Evolutionary conservation across 2,329 filamentous ascomycete genomes (phyloP), one percentile per base, ranked within the genome.

Genomic region (Colletotrichum sp.): DNA sequence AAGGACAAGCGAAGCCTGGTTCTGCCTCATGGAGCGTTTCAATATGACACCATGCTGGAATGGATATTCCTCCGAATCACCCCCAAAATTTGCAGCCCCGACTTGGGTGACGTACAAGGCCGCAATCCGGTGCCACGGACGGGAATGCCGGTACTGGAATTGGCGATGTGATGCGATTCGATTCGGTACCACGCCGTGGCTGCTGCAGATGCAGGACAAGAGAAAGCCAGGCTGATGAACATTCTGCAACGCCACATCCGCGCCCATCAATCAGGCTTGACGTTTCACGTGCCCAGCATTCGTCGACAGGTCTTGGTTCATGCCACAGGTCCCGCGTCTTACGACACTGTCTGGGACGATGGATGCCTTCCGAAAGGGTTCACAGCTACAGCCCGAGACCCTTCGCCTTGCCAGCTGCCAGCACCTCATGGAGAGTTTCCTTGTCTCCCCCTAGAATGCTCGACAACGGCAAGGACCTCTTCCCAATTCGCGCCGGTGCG

Each of bases 211-310:
- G 15, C 13, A 44, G 25, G n/a, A 34, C 36, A 49, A 49, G 15
- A 5, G 34, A 59, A 76, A n/a, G 19, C 29, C 57, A 44, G 64
- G 27, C 25, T 36, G 44, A 30, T 15, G 73, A 16, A 16, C n/a
- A 65, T 73, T 76, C 64, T 65, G 64, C 70, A 69, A 52, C 59
- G 73, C 64, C 64, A n/a, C 59, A 36, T n/a, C 69, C 69, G 69
- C 36, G 36, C 52, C 27, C 36, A 66, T 64, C 32, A 65, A 30
- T 9, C 57, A 67, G 15, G 36, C 36, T 29, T 25, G 44, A 49
- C 27, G 64, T 61, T 39, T 69, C 49, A 59, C 64, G 22, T 63
- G 27, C 59, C 34, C n/a, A 59, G 22, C 22, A 34, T 64, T 63
- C 27, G 27, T 64, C 29, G 57, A 27, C 36, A 16, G n/a, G 49